Base-by-base conservation (phyloP, 305 asterid species). In the Lippia alba region DNA sequence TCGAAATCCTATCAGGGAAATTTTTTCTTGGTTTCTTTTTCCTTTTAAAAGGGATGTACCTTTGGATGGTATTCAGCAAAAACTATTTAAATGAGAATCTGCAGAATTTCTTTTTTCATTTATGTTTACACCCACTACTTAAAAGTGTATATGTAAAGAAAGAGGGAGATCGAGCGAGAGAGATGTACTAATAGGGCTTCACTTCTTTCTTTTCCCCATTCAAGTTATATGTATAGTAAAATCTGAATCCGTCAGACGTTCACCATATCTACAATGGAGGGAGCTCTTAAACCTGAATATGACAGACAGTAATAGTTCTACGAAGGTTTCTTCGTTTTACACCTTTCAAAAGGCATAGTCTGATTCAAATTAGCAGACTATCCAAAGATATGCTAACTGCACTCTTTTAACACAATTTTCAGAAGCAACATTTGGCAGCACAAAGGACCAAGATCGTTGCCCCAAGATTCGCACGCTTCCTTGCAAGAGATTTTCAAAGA, bases 201-300 rank as follows among this genome's bases (percentile, higher is more conserved):
- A 16, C 36, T 61, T 15, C 36, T 49, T 39, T 50, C 49, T 32
- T 14, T 15, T 39, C 40, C n/a, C 39, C 15, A 16, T 8, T 55
- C 69, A 49, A 41, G 18, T 63, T 17, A 64, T 63, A 56, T 62
- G 59, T 71, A 74, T 66, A 65, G 16, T 19, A 71, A 58, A 61
- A 72, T 45, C 64, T 56, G 50, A 59, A 72, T 56, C 66, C 61
- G 32, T 17, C 19, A 8, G 32, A 63, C 6, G 76, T 72, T 41
- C 17, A 53, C 62, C 69, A 76, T 73, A 76, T 76, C 79, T 76
- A 75, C 84, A 71, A 66, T 8, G 57, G 63, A 46, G 63, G 74
- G 40, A 62, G 64, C 78, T 55, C 54, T 39, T 46, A 62, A 24
- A 68, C 32, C 33, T 45, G 20, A 12, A 8, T 49, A 65, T 1